phyloP scores from a whole-genome alignment of 2,329 filamentous ascomycete species.

The Coccinonectria pachysandricola region DNA sequence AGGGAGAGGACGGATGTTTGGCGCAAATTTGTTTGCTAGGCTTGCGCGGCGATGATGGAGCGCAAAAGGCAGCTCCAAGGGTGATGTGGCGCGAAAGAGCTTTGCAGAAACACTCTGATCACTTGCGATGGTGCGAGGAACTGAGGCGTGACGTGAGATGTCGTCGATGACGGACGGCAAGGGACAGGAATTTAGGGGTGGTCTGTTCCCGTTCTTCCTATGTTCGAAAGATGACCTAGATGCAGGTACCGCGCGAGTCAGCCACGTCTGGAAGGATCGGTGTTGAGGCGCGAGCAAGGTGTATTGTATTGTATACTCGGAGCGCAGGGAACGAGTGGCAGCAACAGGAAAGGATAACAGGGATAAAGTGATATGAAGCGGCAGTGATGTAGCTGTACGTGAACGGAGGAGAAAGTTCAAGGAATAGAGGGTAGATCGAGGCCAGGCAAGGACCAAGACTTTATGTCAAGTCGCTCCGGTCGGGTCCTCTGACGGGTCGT shows the following conservation, averaged over 20 bases:
- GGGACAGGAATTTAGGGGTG: slow-evolving; percentile 18
- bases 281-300: slow-evolving; percentile 5
- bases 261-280: slow-evolving; percentile 9
- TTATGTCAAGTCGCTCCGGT: slow-evolving; percentile 23
- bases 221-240: slow-evolving; percentile 17
- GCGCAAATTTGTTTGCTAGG: neutral
- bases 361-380: neutral
- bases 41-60: neutral
- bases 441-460: slow-evolving; percentile 21
- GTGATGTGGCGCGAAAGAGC: slow-evolving; percentile 2
- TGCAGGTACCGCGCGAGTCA: slow-evolving; percentile 20
- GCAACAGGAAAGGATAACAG: slow-evolving; percentile 4
- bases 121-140: too few relatives aligned
- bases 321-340: neutral
- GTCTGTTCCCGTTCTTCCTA: slow-evolving; percentile 23
- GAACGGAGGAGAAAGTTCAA: slow-evolving; percentile 15
- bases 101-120: too few relatives aligned
- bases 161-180: slow-evolving; percentile 11
- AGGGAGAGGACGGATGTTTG: neutral
- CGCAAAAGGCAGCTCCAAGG: neutral
- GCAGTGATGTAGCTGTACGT: too few relatives aligned
- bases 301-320: too few relatives aligned
- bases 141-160: too few relatives aligned
- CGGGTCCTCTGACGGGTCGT: slow-evolving; percentile 20
- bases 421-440: slow-evolving; percentile 18